phyloP scores from a whole-genome alignment of 345 rosid genomes.

The Boechera retrofracta region DNA sequence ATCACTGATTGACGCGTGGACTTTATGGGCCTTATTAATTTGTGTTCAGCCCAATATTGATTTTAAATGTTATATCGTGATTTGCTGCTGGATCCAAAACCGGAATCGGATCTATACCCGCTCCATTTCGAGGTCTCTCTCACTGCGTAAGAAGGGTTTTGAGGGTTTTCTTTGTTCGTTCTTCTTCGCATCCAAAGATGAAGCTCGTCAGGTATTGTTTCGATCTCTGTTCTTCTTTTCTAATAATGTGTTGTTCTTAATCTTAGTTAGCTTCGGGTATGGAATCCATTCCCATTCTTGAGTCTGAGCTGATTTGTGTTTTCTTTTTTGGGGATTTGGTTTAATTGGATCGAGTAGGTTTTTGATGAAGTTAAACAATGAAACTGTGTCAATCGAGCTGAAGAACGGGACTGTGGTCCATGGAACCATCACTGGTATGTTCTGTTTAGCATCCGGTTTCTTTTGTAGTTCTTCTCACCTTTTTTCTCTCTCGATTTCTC shows the following conservation, averaged over 20 bases:
- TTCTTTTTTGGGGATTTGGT: neutral
- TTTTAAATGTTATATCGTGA: neutral
- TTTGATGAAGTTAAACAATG: conserved; percentile 98
- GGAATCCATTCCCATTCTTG: neutral
- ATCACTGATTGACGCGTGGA: neutral
- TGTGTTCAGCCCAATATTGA: conserved; percentile 12
- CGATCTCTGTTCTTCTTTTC: neutral
- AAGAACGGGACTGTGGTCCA: conserved; percentile 94
- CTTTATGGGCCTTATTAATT: conserved; percentile 25
- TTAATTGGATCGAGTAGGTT: conserved; percentile 59
- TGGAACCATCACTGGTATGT: conserved; percentile 89
- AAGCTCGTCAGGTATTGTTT: conserved; percentile 59
- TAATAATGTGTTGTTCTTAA: neutral
- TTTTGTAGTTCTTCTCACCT: conserved; percentile 14
- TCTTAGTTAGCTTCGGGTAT: neutral
- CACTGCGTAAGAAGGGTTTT: conserved; percentile 35
- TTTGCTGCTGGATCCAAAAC: conserved; percentile 10
- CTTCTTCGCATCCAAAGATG: conserved; percentile 40
- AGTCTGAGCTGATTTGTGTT: conserved; percentile 14
- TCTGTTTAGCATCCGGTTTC: conserved; percentile 1
- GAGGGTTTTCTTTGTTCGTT: conserved; percentile 26
- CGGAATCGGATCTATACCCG: conserved; percentile 34
- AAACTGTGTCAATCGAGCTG: conserved; percentile 94
- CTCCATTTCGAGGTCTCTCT: neutral
- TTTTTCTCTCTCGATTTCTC: conserved; percentile 10